Evolutionary conservation across 2,329 filamentous ascomycete species (phyloP), one percentile per base, ranked within the genome.

Genomic region (Diaporthe capsici): DNA sequence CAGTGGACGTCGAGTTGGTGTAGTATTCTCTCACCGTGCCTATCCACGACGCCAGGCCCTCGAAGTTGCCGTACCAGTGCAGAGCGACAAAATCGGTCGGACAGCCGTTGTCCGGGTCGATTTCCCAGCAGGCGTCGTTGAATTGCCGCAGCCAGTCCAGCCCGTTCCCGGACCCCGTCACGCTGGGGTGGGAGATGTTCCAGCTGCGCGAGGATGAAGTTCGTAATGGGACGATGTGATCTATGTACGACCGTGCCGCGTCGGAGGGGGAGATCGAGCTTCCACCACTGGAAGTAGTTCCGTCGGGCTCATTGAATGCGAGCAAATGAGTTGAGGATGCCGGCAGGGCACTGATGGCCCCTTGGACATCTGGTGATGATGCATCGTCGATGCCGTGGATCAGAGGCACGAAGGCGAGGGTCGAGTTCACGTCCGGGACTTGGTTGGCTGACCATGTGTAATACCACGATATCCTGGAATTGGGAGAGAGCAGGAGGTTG

Each of bases 231-330:
- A 81, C 82, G 34, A 86, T 82, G 60, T 85, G 72, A 8, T 82
- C 79, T 4, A 86, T 78, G 73, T 86, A 86, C 4, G 77, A 80
- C 2, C 80, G 77, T 0, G 85, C 85, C 0, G 85, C 85, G 25
- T 86, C 84, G 39, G 83, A 79, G 1, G 85, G 82, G 1, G 80
- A 81, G 61, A 86, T 85, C 12, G 80, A 76, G 71, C 84, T 86
- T 31, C 85, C 85, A 13, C 85, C 85, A 0, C 84, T 83, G 10
- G 81, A 81, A 2, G 81, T 84, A 8, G 82, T 82, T 0, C 84
- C 85, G 72, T 87, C 85, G 1, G 85, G 85, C 73, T 86, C 85
- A 75, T 86, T 86, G 73, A 87, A 87, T 0, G 81, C 81, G 28
- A 87, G 81, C 3, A 87, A 79, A 61, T 85, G 84, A 0, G 82